Conservation (phyloP, 169 alveolate genomes). For the Sarcocystis neurona region DNA sequence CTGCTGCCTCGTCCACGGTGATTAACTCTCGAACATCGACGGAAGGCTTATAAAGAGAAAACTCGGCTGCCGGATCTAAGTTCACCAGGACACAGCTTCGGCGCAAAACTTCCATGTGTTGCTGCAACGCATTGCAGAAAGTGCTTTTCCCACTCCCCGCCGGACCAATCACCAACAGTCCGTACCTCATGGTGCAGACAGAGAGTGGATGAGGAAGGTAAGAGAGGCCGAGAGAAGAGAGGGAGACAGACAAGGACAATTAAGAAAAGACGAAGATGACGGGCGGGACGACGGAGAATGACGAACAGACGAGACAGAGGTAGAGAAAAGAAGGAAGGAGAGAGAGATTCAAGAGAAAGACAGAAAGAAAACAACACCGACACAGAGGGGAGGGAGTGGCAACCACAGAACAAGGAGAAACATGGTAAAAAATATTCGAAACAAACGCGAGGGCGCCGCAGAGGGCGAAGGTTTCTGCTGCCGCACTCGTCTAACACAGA, state of each 20-base stretch:
- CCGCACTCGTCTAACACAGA: too few relatives aligned
- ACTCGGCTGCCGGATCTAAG: constrained; percentile 95
- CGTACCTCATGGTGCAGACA: constrained; percentile 62
- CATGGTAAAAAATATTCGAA: too few relatives aligned
- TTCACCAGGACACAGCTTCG: constrained; percentile 83
- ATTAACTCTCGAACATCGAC: constrained; percentile 90
- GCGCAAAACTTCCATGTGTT: constrained; percentile 79
- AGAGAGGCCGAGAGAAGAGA: not conserved
- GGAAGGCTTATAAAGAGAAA: constrained; percentile 84
- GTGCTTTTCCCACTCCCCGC: constrained; percentile 96
- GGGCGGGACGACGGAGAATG: too few relatives aligned
- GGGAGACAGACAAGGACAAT: too few relatives aligned
- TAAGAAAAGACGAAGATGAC: too few relatives aligned
- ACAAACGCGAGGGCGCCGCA: too few relatives aligned
- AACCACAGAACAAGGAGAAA: too few relatives aligned
- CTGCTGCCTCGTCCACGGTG: constrained; percentile 88
- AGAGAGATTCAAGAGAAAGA: too few relatives aligned
- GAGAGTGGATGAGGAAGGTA: not conserved
- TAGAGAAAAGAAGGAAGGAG: not conserved
- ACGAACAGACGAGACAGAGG: not conserved
- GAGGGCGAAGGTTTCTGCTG: too few relatives aligned
- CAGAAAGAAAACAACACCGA: too few relatives aligned
- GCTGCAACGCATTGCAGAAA: constrained; percentile 85
- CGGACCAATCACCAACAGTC: constrained; percentile 92
- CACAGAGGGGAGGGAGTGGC: too few relatives aligned